Base-by-base conservation (phyloP, 805 yeast species). In the Saccharomyces mikatae region DNA sequence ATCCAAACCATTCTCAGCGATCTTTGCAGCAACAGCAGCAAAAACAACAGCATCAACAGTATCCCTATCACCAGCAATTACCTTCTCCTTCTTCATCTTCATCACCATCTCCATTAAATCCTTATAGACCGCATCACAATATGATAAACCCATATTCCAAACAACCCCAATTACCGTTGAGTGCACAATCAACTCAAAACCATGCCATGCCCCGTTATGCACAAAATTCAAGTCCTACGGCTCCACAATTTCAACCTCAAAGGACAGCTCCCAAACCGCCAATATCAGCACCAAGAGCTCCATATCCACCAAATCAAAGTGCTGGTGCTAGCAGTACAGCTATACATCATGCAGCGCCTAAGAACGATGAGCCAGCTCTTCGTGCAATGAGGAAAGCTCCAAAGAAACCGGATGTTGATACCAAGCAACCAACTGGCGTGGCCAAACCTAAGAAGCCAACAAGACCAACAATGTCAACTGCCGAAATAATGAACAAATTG, bases 401-500 rank as follows among this genome's bases (percentile, higher is more conserved):
- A 54, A 71, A 66, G 59, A 62, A 63, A 56, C 52, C 58, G 8
- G 56, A 54, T 11, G 46, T 50, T 11, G 62, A 55, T 13, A 60
- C 59, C 11, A 60, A 61, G 50, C 57, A 66, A 53, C 64, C 64
- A 27, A 71, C 61, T 48, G 69, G 71, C 1, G 69, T 67, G 2
- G 68, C 65, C 54, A 74, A 68, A 58, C 71, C 61, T 59, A 71
- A 59, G 75, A 74, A 61, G 81, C 81, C 66, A 75, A 75, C 65
- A 70, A 87, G 64, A 73, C 83, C 59, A 72, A 82, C 83, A 14
- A 75, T 90, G 80, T 84, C 87, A n/a, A 97, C 92, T 62, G 83
- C 88, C 48, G 97, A 92, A 72, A 79, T 89, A 26, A 80, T 92
- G 79, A 83, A 86, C 44, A 88, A 86, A 64, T 75, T 94, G 60